A percentile compares a stretch with the other conserved stretches of the same genome.
Evolutionary conservation across 495 filamentous ascomycete species (phyloP).

Genomic region (Lasiosphaeria miniovina): DNA sequence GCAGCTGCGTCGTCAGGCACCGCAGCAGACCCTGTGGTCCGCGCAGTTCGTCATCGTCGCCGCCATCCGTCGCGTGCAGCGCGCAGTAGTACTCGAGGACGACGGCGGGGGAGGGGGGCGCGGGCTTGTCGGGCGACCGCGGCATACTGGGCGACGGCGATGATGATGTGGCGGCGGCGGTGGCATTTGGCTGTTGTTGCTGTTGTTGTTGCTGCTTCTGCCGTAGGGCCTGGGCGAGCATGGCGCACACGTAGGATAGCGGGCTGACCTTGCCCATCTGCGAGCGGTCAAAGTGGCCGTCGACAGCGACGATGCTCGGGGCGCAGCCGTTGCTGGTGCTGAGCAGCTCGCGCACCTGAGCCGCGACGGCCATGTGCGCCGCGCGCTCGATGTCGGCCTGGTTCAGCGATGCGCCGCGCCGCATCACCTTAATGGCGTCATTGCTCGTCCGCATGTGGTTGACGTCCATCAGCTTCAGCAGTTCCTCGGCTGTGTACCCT

Average conservation of each 20-base stretch:
- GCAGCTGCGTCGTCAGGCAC: slow-evolving; percentile 8
- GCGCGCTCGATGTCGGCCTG: slow-evolving; percentile 9
- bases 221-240: slow-evolving; percentile 6
- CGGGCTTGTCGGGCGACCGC: neutral
- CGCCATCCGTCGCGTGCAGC: neutral
- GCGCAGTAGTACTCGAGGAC: slow-evolving; percentile 12
- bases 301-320: slow-evolving; percentile 9
- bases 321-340: neutral
- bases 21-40: slow-evolving; percentile 13
- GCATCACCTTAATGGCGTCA: slow-evolving; percentile 13
- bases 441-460: slow-evolving; percentile 10
- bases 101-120: neutral
- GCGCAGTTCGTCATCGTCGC: slow-evolving; percentile 6
- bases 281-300: slow-evolving; percentile 14
- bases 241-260: slow-evolving; percentile 14
- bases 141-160: too few species aligned
- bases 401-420: slow-evolving; percentile 2
- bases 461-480: slow-evolving; percentile 17
- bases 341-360: slow-evolving; percentile 9
- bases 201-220: neutral
- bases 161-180: neutral
- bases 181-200: neutral
- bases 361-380: slow-evolving; percentile 10
- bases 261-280: slow-evolving; percentile 14
- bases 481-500: slow-evolving; percentile 11